phyloP scores from a whole-genome alignment of 208 protist genomes.

The Leishmania arabica region DNA sequence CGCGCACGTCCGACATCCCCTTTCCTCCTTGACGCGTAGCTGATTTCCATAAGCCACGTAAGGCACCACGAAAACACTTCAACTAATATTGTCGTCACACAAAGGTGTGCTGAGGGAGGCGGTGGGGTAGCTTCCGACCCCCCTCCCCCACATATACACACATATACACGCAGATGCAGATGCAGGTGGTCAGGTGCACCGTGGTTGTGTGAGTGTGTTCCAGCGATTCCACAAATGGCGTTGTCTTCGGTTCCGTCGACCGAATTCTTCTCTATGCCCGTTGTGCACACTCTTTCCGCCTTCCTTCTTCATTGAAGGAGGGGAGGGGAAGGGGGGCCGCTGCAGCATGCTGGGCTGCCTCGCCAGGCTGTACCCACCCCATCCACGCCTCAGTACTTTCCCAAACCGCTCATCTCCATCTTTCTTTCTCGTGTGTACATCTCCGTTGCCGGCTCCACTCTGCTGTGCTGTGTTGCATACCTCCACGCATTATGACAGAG shows the following conservation, averaged over 20 bases:
- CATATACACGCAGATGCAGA: background rate
- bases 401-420: background rate
- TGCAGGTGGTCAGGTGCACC: background rate
- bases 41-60: background rate
- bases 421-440: constrained; percentile 4
- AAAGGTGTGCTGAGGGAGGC: background rate
- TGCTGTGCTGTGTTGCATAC: background rate
- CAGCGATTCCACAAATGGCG: background rate
- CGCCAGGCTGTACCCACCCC: background rate
- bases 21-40: background rate
- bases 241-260: background rate
- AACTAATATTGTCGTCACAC: background rate
- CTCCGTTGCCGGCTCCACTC: background rate
- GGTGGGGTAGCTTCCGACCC: background rate
- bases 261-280: background rate
- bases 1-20: background rate
- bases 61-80: background rate
- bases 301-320: background rate
- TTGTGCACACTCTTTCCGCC: background rate
- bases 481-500: background rate
- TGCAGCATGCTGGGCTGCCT: background rate
- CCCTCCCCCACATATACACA: background rate
- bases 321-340: background rate
- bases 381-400: background rate
- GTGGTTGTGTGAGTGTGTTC: background rate